Evolutionary conservation across 805 yeast species (phyloP).

Genomic region (Myxozyma neotropica): DNA sequence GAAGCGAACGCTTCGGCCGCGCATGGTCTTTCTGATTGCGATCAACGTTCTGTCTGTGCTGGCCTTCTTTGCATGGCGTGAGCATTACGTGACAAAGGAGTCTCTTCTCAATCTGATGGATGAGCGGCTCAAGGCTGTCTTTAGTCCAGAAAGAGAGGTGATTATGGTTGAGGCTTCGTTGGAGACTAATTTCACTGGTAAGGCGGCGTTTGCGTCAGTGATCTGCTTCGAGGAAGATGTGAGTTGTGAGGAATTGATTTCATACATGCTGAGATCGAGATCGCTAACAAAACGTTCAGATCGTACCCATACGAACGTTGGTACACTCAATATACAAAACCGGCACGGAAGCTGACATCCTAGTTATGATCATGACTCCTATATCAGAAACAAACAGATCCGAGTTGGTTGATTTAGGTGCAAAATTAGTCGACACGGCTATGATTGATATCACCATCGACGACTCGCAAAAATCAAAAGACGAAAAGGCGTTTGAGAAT

Average conservation of each 20-base stretch:
- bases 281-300: slow-evolving; percentile 4
- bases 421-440: slow-evolving; percentile 29
- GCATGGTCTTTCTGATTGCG: slow-evolving; percentile 13
- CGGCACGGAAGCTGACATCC: slow-evolving; percentile 16
- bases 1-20: slow-evolving; percentile 24
- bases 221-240: slow-evolving; percentile 27
- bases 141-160: slow-evolving; percentile 28
- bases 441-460: slow-evolving; percentile 15
- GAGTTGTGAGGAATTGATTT: neutral
- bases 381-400: slow-evolving; percentile 18
- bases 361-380: slow-evolving; percentile 23
- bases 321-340: slow-evolving; percentile 25
- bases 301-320: slow-evolving; percentile 20
- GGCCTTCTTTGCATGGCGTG: slow-evolving; percentile 26
- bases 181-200: slow-evolving; percentile 23
- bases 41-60: slow-evolving; percentile 19
- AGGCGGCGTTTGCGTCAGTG: slow-evolving; percentile 22
- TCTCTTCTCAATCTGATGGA: slow-evolving; percentile 26
- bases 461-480: slow-evolving; percentile 14
- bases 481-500: slow-evolving; percentile 12
- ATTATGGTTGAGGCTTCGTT: neutral
- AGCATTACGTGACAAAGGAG: slow-evolving; percentile 26
- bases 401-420: slow-evolving; percentile 25
- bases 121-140: slow-evolving; percentile 25
- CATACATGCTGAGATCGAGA: neutral